phyloP scores from a whole-genome alignment of 2,329 filamentous ascomycete species.

The Colletotrichum falcatum region DNA sequence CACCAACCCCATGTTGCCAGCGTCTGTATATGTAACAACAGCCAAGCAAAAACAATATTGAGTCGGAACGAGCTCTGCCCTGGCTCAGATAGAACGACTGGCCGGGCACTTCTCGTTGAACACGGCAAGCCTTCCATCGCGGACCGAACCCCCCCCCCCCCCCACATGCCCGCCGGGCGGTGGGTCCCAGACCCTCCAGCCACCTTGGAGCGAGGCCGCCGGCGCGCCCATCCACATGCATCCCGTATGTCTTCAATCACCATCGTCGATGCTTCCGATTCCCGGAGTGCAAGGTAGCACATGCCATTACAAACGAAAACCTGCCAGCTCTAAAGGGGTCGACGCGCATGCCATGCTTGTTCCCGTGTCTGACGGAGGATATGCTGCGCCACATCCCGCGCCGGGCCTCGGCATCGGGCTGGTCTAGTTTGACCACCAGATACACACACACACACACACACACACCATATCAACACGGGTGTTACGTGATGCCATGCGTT shows the following conservation, averaged over 20 bases:
- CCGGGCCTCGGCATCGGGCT: constrained; percentile 17
- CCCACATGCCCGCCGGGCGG: constrained; percentile 36
- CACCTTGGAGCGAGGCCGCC: constrained; percentile 24
- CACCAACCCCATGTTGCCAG: too few species aligned
- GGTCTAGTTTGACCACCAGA: not conserved
- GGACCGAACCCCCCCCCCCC: not conserved
- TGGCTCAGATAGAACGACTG: too few species aligned
- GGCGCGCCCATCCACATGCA: constrained; percentile 11
- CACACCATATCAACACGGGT: not conserved
- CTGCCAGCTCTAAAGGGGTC: not conserved
- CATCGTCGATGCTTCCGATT: constrained; percentile 8
- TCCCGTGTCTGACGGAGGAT: constrained; percentile 23
- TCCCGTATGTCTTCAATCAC: not conserved
- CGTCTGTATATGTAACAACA: too few species aligned
- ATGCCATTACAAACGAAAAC: not conserved
- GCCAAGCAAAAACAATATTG: too few species aligned
- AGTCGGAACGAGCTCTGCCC: too few species aligned
- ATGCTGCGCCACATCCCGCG: constrained; percentile 22
- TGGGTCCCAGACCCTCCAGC: constrained; percentile 23
- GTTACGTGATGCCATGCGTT: constrained; percentile 5
- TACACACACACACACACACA: too few species aligned
- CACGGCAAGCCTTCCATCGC: too few species aligned
- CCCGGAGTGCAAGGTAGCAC: constrained; percentile 7
- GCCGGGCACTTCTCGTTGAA: too few species aligned
- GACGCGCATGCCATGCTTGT: not conserved